These are phyloP conservation scores for Scutellaria baicalensis DNA, from an alignment of 257 asterid genomes.

Conservation along the genomic window DNA sequence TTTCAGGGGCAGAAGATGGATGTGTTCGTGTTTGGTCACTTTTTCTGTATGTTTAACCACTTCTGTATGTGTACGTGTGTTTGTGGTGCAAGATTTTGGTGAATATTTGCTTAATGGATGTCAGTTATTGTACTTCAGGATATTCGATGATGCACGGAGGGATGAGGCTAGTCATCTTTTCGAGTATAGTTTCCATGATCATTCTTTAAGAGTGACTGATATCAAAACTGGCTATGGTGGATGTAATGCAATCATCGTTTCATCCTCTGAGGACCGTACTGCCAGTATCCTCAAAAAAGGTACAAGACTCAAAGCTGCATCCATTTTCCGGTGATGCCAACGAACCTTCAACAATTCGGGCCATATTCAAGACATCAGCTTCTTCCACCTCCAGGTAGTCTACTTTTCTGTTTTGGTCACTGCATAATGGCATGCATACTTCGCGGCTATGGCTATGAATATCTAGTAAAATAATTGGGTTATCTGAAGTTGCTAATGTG, in stretches of 20 bases:
- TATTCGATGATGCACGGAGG: slow-evolving; percentile 64
- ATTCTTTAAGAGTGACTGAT: slow-evolving; percentile 74
- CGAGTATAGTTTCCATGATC: slow-evolving; percentile 76
- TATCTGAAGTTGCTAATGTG: slow-evolving; percentile 21
- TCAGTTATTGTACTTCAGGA: slow-evolving; percentile 34
- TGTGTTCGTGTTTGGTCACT: slow-evolving; percentile 95
- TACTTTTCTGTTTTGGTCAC: too few species aligned
- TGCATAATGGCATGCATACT: too few species aligned
- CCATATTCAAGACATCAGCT: too few species aligned
- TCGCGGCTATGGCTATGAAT: too few species aligned
- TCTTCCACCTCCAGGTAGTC: too few species aligned
- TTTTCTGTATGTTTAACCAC: slow-evolving; percentile 51
- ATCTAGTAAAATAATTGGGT: neutral
- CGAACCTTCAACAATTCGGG: too few species aligned
- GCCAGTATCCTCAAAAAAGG: too few species aligned
- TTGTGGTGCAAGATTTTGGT: too few species aligned
- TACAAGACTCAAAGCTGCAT: too few species aligned
- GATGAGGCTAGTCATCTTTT: slow-evolving; percentile 45
- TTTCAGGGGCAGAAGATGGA: slow-evolving; percentile 94
- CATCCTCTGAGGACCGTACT: slow-evolving; percentile 86
- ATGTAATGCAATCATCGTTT: slow-evolving; percentile 65
- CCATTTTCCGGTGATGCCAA: too few species aligned
- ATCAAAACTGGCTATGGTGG: slow-evolving; percentile 70
- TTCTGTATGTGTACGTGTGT: neutral
- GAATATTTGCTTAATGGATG: slow-evolving; percentile 1